Conservation (phyloP, 2,329 filamentous ascomycete genomes). For the Cyphellophora attinorum region DNA sequence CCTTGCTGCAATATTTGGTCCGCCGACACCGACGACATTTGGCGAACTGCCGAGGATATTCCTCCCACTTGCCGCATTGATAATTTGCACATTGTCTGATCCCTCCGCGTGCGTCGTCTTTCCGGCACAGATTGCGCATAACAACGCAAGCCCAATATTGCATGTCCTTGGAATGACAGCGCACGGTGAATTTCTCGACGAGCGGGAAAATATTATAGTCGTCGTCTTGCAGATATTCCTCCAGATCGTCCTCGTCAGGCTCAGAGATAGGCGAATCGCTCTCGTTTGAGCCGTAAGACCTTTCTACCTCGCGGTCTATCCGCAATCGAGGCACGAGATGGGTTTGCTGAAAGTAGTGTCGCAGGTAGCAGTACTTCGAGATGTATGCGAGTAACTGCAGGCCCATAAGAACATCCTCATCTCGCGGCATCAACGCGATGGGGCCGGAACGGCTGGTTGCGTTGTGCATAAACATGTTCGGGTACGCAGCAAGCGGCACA, state of each 20-base stretch:
- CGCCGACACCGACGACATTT: constrained; percentile 93
- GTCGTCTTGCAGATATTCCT: constrained; percentile 84
- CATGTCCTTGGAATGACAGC: constrained; percentile 94
- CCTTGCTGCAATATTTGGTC: constrained; percentile 99
- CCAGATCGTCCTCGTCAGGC: constrained; percentile 58
- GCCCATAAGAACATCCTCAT: constrained; percentile 97
- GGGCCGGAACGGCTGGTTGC: constrained; percentile 60
- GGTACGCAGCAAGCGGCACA: constrained; percentile 60
- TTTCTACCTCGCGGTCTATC: constrained; percentile 73
- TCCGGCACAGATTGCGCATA: constrained; percentile 96
- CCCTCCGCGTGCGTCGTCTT: constrained; percentile 87
- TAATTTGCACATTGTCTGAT: constrained; percentile 98
- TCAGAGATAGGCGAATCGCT: constrained; percentile 23
- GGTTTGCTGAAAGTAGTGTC: constrained; percentile 89
- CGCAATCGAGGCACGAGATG: constrained; percentile 88
- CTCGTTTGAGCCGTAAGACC: constrained; percentile 62
- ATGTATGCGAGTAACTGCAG: constrained; percentile 94
- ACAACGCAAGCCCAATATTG: constrained; percentile 99
- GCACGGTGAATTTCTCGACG: constrained; percentile 95
- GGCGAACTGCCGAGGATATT: constrained; percentile 91
- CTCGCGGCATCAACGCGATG: constrained; percentile 83
- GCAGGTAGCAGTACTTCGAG: constrained; percentile 94
- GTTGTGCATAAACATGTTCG: constrained; percentile 69
- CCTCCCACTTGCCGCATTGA: constrained; percentile 96
- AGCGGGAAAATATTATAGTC: constrained; percentile 98